These are phyloP conservation scores for Fusarium multiceps DNA, from an alignment of 2,329 filamentous ascomycete species.

Conservation along the genomic window DNA sequence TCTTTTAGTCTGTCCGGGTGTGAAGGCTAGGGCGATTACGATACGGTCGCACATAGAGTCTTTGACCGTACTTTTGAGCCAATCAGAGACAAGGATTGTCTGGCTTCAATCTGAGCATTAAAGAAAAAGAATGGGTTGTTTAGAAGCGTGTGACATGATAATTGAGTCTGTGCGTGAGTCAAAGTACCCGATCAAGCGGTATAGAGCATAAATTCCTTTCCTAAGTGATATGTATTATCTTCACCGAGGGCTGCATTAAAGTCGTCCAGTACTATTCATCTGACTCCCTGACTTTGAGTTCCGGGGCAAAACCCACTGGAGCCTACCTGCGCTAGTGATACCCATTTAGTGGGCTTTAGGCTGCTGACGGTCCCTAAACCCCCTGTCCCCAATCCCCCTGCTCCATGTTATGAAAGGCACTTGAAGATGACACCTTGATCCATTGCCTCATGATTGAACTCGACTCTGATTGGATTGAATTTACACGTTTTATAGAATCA, in stretches of 20 bases:
- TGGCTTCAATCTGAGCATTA: constrained; percentile 20
- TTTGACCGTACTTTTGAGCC: constrained; percentile 19
- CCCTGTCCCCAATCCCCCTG: constrained; percentile 4
- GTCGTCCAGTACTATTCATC: not conserved
- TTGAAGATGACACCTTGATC: constrained; percentile 37
- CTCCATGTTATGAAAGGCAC: constrained; percentile 10
- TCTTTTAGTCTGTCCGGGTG: constrained; percentile 26
- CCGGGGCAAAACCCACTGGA: not conserved
- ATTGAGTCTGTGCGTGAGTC: constrained; percentile 11
- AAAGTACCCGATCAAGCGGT: not conserved
- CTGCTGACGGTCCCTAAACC: constrained; percentile 1
- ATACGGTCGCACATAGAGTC: constrained; percentile 23
- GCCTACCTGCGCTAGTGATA: not conserved
- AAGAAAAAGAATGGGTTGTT: constrained; percentile 1
- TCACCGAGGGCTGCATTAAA: not conserved
- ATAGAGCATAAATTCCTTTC: not conserved
- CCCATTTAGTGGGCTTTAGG: constrained; percentile 22
- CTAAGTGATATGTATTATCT: not conserved
- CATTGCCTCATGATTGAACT: constrained; percentile 6
- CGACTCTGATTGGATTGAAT: constrained; percentile 2
- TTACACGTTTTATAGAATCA: not conserved
- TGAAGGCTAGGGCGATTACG: constrained; percentile 11
- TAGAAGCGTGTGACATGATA: constrained; percentile 10
- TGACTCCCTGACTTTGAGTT: not conserved
- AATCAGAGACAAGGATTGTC: constrained; percentile 8